Base-by-base conservation (phyloP, 441 rosid species). In the Adansonia gregorii region DNA sequence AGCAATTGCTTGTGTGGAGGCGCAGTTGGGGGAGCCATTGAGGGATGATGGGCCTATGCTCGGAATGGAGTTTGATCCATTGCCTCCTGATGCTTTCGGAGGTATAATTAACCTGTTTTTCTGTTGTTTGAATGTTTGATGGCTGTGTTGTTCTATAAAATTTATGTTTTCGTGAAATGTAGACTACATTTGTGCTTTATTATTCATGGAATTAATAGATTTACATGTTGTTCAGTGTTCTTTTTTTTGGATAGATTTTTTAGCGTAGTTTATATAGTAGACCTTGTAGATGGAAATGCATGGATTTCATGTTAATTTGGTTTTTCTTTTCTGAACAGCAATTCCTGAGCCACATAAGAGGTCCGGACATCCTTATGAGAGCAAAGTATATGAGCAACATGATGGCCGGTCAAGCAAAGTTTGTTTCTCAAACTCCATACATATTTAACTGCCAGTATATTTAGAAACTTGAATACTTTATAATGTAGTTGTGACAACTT, bases 61-160 rank as follows among this genome's bases (percentile, higher is more conserved):
- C 15, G 99, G 99, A 8, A 86, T 97, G 97, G 97, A 95, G 82
- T 97, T 97, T 80, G 99, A 97, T 90, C 92, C 96, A 0, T 85
- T 97, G 85, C 99, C 99, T 60, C 98, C 98, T 14, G 98, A 89
- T 85, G 97, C 99, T 0, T 97, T 97, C 51, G 98, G 98, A 74
- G 96, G 99, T 97, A 85, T 73, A 63, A 65, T 46, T 58, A 72
- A 72, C 31, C 46, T 45, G 49, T 17, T 72, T 5, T 51, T 74
- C 15, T 78, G 56, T 70, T 78, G 60, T 12, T n/a, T 58, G 31
- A 68, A 45, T 43, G 27, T 35, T 59, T 82, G 56, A 48, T 67
- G 12, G 22, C 31, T 69, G 17, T 76, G 51, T 60, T 67, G 35
- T 17, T 63, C 52, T 22, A 48, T 48, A 0, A 0, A 17, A 22